A percentile compares a stretch with the other conserved stretches of the same genome.
These are phyloP conservation scores for Primulina eburnea DNA, from an alignment of 257 asterid genomes.

Conservation along the genomic window DNA sequence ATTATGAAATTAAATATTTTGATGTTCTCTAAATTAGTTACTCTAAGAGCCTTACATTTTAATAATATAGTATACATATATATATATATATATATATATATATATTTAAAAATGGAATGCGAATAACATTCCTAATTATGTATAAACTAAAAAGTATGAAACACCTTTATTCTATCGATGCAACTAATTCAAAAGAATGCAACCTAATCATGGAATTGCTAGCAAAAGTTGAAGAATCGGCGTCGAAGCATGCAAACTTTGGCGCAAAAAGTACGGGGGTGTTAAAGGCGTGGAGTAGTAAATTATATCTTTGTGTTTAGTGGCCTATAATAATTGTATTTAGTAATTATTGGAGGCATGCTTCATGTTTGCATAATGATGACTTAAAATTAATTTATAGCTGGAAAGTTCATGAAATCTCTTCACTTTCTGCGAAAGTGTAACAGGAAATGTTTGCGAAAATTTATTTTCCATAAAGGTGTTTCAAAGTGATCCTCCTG, in stretches of 20 bases:
- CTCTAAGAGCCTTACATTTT: no score
- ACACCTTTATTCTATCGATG: background rate
- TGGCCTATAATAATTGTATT: constrained; percentile 31
- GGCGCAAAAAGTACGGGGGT: background rate
- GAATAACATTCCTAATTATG: no score
- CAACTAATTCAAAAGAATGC: no score
- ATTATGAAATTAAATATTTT: no score
- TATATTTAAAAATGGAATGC: no score
- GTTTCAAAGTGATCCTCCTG: no score
- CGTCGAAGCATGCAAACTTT: constrained; percentile 20
- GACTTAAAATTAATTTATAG: constrained; percentile 14
- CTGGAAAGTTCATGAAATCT: constrained; percentile 18
- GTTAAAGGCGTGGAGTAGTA: constrained; percentile 11
- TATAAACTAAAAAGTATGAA: background rate
- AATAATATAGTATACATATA: no score
- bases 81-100: no score
- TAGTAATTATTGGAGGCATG: constrained; percentile 22
- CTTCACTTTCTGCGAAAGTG: background rate
- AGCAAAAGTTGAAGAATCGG: background rate
- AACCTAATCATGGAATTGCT: background rate
- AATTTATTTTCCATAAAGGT: no score
- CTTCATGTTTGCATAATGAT: constrained; percentile 29
- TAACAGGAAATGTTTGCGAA: background rate
- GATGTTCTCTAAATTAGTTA: no score
- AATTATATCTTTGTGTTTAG: constrained; percentile 23